Conservation (phyloP, 129 eudicot genomes). For the Cynara cardunculus region DNA sequence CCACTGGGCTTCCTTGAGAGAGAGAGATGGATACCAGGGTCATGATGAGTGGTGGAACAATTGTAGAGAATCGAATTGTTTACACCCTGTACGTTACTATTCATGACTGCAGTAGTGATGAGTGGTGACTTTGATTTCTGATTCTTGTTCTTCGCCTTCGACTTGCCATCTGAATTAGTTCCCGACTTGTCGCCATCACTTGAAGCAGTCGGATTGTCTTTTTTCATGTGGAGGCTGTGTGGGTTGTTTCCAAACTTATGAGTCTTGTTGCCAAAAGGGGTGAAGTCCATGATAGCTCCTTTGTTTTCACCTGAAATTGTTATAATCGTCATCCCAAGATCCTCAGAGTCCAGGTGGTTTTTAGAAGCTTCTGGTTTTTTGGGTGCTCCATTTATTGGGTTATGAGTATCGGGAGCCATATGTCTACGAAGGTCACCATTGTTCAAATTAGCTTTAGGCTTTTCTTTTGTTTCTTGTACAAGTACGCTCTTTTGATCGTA, state of each 20-base stretch:
- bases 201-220: slow-evolving; percentile 2
- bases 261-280: slow-evolving; percentile 28
- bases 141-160: slow-evolving; percentile 18
- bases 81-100: slow-evolving; percentile 73
- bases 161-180: slow-evolving; percentile 1
- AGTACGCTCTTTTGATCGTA: slow-evolving; percentile 52
- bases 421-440: not conserved
- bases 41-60: slow-evolving; percentile 38
- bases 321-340: slow-evolving; percentile 39
- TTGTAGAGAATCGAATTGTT: slow-evolving; percentile 58
- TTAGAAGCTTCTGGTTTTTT: slow-evolving; percentile 29
- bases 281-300: slow-evolving; percentile 63
- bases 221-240: slow-evolving; percentile 5
- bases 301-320: slow-evolving; percentile 66
- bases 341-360: slow-evolving; percentile 25
- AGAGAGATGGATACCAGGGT: slow-evolving; percentile 64
- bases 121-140: slow-evolving; percentile 27
- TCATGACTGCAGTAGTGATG: slow-evolving; percentile 40
- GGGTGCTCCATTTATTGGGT: slow-evolving; percentile 9
- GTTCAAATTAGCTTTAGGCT: slow-evolving; percentile 13
- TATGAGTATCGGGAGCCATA: not conserved
- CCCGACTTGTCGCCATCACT: slow-evolving; percentile 25
- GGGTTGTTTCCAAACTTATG: not conserved
- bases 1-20: slow-evolving; percentile 31
- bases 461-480: slow-evolving; percentile 42